Conservation (phyloP, 208 protist genomes). For the Trypanosoma congolense region DNA sequence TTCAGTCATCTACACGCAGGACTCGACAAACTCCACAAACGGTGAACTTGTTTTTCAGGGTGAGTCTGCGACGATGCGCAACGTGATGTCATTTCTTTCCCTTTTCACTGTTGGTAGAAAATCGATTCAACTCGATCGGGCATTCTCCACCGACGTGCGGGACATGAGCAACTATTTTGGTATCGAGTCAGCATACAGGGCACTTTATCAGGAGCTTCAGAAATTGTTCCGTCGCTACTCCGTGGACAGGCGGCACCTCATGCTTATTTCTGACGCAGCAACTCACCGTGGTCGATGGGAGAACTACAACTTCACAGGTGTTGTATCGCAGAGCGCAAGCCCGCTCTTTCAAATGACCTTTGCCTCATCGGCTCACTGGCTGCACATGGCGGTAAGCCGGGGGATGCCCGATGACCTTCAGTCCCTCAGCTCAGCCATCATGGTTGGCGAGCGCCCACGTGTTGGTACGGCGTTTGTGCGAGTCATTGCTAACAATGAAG, state of each 20-base stretch:
- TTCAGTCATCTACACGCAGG: conserved; percentile 72
- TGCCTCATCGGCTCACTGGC: conserved; percentile 78
- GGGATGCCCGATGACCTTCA: conserved; percentile 74
- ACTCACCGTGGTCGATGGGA: conserved; percentile 85
- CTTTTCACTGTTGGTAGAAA: conserved; percentile 67
- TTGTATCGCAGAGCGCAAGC: conserved; percentile 79
- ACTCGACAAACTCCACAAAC: conserved; percentile 52
- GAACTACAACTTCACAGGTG: conserved; percentile 87
- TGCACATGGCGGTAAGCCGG: conserved; percentile 77
- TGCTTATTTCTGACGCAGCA: conserved; percentile 85
- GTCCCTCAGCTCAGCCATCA: conserved; percentile 85
- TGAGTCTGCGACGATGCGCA: conserved; percentile 48
- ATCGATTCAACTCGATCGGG: conserved; percentile 58
- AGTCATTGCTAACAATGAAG: conserved; percentile 42
- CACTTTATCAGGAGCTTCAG: conserved; percentile 80
- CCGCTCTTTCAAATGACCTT: conserved; percentile 92
- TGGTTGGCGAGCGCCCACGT: conserved; percentile 82
- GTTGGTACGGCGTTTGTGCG: conserved; percentile 81
- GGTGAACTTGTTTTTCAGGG: conserved; percentile 87
- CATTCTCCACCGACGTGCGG: conserved; percentile 82
- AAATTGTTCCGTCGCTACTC: conserved; percentile 86
- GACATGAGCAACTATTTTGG: conserved; percentile 76
- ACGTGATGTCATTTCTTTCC: conserved; percentile 67
- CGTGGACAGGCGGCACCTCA: conserved; percentile 85
- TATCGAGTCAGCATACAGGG: conserved; percentile 74